Evolutionary conservation across 2,329 filamentous ascomycete genomes (phyloP).

Genomic region (Venturia oleaginea): DNA sequence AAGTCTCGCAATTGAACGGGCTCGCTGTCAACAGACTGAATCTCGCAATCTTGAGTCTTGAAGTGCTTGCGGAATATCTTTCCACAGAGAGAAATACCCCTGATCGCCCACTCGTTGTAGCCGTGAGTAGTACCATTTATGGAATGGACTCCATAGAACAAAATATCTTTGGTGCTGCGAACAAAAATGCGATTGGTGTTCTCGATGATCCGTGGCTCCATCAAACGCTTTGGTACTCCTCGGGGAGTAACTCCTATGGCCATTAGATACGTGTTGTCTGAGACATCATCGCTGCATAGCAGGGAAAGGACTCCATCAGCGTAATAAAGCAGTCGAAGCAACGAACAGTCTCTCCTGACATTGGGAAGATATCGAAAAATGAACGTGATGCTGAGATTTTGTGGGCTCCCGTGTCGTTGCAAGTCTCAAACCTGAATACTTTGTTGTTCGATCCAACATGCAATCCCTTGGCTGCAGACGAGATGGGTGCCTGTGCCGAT

Average conservation of each 20-base stretch:
- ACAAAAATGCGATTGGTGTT: constrained; percentile 46
- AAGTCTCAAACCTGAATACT: constrained; percentile 52
- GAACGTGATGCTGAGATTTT: constrained; percentile 17
- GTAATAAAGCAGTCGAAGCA: constrained; percentile 47
- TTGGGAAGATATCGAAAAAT: constrained; percentile 20
- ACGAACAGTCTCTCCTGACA: constrained; percentile 31
- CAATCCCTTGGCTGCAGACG: constrained; percentile 51
- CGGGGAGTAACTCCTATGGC: neutral
- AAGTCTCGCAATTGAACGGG: constrained; percentile 47
- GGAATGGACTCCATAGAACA: constrained; percentile 60
- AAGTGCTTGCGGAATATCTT: constrained; percentile 15
- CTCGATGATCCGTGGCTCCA: constrained; percentile 10
- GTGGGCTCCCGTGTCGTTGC: constrained; percentile 24
- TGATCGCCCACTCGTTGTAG: constrained; percentile 54
- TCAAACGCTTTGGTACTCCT: neutral
- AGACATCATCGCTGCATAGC: neutral
- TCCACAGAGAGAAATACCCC: constrained; percentile 27
- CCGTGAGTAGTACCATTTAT: constrained; percentile 41
- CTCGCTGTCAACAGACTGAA: constrained; percentile 34
- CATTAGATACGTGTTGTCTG: constrained; percentile 3
- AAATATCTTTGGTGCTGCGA: constrained; percentile 50
- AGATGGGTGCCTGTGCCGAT: constrained; percentile 51
- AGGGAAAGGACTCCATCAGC: constrained; percentile 46
- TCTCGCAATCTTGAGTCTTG: constrained; percentile 22
- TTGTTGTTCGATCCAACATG: constrained; percentile 52